These are phyloP conservation scores for Warburgia ugandensis DNA, from an alignment of 164 flowering plant species.

Conservation along the genomic window DNA sequence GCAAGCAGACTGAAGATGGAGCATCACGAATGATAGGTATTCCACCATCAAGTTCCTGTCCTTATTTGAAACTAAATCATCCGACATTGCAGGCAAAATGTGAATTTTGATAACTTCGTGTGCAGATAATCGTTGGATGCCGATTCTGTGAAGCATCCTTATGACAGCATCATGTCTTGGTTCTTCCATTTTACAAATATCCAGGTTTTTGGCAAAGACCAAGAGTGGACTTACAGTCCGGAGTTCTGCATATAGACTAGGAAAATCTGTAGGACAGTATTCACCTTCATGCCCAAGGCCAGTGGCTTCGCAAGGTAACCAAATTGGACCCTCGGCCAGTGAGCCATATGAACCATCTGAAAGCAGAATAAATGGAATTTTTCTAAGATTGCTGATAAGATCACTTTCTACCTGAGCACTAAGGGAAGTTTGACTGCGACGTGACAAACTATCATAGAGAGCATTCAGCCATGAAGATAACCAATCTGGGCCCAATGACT, in stretches of 20 bases:
- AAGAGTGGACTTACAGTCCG: slow-evolving; percentile 63
- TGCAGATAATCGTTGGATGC: slow-evolving; percentile 64
- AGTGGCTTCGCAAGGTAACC: slow-evolving; percentile 60
- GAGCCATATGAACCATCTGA: slow-evolving; percentile 79
- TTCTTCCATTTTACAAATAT: slow-evolving; percentile 17
- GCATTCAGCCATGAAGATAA: slow-evolving; percentile 56
- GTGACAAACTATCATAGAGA: slow-evolving; percentile 34
- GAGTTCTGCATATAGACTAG: slow-evolving; percentile 52
- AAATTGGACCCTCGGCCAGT: slow-evolving; percentile 59
- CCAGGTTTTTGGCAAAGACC: slow-evolving; percentile 29
- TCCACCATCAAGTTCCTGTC: slow-evolving; percentile 56
- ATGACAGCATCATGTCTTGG: slow-evolving; percentile 25
- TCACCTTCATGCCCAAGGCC: slow-evolving; percentile 33
- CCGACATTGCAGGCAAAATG: slow-evolving; percentile 58
- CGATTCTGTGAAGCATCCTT: slow-evolving; percentile 55
- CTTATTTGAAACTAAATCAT: slow-evolving; percentile 13
- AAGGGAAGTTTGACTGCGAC: slow-evolving; percentile 15
- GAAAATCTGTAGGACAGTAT: slow-evolving; percentile 40
- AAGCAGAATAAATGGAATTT: slow-evolving; percentile 76
- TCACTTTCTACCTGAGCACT: slow-evolving; percentile 27
- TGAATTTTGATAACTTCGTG: slow-evolving; percentile 75
- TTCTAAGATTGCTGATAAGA: slow-evolving; percentile 32
- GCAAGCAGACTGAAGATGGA: slow-evolving; percentile 71
- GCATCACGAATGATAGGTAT: slow-evolving; percentile 66
- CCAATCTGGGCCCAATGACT: slow-evolving; percentile 65